Evolutionary conservation across 352 stramenopile species (phyloP).

Genomic region (Thraustochytrium striatum): DNA sequence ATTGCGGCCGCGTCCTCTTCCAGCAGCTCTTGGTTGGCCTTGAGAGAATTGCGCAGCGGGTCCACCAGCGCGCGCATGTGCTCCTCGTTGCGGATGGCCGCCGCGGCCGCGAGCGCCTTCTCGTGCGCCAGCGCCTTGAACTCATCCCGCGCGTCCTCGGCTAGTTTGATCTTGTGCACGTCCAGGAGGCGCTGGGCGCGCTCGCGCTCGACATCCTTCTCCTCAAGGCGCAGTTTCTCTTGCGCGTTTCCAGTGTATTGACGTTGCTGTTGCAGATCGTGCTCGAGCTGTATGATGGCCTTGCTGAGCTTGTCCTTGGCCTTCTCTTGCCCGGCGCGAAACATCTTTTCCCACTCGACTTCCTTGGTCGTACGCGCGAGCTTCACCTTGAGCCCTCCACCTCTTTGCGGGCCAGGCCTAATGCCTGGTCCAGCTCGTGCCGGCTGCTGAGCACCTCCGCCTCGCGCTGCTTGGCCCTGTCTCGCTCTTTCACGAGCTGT

Average conservation of each 20-base stretch:
- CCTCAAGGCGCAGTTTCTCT: background rate
- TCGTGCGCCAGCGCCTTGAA: background rate
- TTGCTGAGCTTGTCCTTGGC: constrained; percentile 9
- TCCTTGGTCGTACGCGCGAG: too few relatives aligned
- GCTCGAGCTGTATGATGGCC: background rate
- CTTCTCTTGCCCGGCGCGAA: constrained; percentile 22
- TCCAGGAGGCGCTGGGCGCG: constrained; percentile 2
- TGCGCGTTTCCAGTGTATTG: constrained; percentile 7
- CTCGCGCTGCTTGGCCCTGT: too few relatives aligned
- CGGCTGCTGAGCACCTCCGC: too few relatives aligned
- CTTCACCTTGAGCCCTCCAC: too few relatives aligned
- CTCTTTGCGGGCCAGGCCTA: too few relatives aligned
- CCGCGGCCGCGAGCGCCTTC: background rate
- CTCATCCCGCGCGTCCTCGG: constrained; percentile 3
- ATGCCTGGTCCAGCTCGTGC: too few relatives aligned
- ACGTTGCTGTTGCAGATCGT: background rate
- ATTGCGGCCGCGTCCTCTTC: constrained; percentile 13
- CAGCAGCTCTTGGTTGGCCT: background rate
- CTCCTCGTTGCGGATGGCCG: background rate
- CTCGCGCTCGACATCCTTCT: constrained; percentile 24
- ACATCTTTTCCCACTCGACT: constrained; percentile 5
- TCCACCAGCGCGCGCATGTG: constrained; percentile 10
- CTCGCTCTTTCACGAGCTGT: too few relatives aligned
- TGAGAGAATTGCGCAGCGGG: background rate
- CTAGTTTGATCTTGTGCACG: constrained; percentile 8